Base-by-base conservation (phyloP, 78 protist genomes). In the Tieghemostelium lacteum region DNA sequence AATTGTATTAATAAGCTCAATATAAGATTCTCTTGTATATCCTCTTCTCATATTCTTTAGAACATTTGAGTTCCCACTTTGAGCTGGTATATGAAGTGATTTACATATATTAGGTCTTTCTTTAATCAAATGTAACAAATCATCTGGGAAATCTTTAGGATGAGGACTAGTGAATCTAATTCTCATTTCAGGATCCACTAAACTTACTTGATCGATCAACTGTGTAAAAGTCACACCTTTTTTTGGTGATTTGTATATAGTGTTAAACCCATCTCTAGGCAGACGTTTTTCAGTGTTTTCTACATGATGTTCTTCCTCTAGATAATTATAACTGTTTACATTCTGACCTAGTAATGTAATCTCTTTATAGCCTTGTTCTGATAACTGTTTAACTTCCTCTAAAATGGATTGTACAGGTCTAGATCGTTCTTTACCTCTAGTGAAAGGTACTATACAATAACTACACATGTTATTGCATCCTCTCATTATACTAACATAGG, bases 401-500 rank as follows among this genome's bases (percentile, higher is more conserved):
- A 88, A 49, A 0, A 98, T 95, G 19, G 97, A 86, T 0, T 22
- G 76, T 26, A 92, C 40, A 0, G 85, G 77, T 22, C 98, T 71
- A 66, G 80, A 45, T 24, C 99, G 58, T 85, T 97, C 99, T 7
- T 98, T 55, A 12, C 99, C 99, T 8, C 99, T 70, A 22, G 99
- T 98, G 73, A 95, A 96, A 29, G 98, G 99, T 22, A 98, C 99
- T 1, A 98, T 95, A 60, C 99, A 98, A 85, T 80, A 98, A 29
- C 93, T 54, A 87, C 99, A 98, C 98, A 97, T 98, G 92, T 98
- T 98, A 85, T 96, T 94, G 87, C 97, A 96, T 16, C 99, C 99
- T 36, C 99, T 89, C 80, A 76, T 87, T 29, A 87, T 10, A 20
- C 75, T 74, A 17, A 94, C 95, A 19, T 42, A 94, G 0, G 97